Evolutionary conservation across 169 alveolate genomes (phyloP).

Genomic region (Theileria parva): DNA sequence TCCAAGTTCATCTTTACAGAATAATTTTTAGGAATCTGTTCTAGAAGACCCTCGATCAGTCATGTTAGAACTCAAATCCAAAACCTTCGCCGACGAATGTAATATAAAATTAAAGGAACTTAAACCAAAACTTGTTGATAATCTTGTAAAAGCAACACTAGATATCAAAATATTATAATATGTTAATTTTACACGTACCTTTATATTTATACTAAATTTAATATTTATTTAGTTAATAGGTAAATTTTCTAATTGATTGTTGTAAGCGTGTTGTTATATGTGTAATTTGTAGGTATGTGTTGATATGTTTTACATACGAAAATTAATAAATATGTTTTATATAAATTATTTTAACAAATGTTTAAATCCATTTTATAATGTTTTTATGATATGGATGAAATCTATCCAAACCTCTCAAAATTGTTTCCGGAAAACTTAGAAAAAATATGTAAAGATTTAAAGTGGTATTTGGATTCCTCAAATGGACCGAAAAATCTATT

Average conservation of each 20-base stretch:
- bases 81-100: slow-evolving; percentile 33
- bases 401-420: slow-evolving; percentile 7
- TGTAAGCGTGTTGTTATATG: neutral
- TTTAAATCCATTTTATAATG: neutral
- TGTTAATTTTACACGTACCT: neutral
- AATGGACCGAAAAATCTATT: slow-evolving; percentile 23
- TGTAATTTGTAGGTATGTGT: neutral
- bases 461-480: slow-evolving; percentile 37
- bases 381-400: slow-evolving; percentile 13
- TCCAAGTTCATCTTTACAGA: neutral
- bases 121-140: slow-evolving; percentile 53
- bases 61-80: slow-evolving; percentile 37
- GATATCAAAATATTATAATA: slow-evolving; percentile 31
- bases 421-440: slow-evolving; percentile 27
- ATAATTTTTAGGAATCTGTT: slow-evolving; percentile 36
- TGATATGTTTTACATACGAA: neutral
- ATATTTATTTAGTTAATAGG: neutral
- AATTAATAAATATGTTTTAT: neutral
- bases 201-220: neutral
- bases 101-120: slow-evolving; percentile 30
- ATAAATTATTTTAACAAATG: neutral
- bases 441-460: slow-evolving; percentile 33
- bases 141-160: slow-evolving; percentile 51
- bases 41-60: slow-evolving; percentile 50
- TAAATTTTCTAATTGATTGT: neutral